Percentiles rank a stretch among this genome's conserved stretches.
These are phyloP conservation scores for Xenosphaeropsis pyriputrescens DNA, from an alignment of 2,329 filamentous ascomycete species.

Conservation along the genomic window DNA sequence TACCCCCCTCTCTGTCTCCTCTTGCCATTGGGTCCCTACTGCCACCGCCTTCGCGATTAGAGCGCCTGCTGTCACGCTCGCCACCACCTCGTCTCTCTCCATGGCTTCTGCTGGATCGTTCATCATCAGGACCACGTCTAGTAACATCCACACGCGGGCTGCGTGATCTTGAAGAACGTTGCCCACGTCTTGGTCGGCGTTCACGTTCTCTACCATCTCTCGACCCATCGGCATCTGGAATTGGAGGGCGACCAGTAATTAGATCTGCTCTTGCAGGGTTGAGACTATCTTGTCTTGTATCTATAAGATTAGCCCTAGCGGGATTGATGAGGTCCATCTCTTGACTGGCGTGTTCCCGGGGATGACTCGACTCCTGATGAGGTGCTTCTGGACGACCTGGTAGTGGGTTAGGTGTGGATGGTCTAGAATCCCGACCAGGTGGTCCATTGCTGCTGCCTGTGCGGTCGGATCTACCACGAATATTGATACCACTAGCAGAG, in stretches of 20 bases:
- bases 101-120: neutral
- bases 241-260: conserved; percentile 8
- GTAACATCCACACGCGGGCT: neutral
- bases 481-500: conserved; percentile 6
- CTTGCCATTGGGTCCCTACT: conserved; percentile 7
- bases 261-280: conserved; percentile 15
- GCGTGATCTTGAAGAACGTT: conserved; percentile 1
- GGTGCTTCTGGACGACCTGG: conserved; percentile 6
- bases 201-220: conserved; percentile 12
- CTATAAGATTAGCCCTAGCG: conserved; percentile 13
- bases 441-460: conserved; percentile 22
- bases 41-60: neutral
- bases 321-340: conserved; percentile 13
- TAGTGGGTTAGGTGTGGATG: conserved; percentile 27
- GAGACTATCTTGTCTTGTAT: conserved; percentile 9
- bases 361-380: neutral
- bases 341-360: conserved; percentile 1
- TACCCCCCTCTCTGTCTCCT: conserved; percentile 10
- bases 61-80: neutral
- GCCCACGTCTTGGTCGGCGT: conserved; percentile 12
- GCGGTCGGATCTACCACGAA: conserved; percentile 17
- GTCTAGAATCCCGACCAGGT: conserved; percentile 37
- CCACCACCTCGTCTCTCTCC: neutral
- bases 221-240: neutral
- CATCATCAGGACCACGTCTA: neutral